Evolutionary conservation across 1,139 yeast species (phyloP).

Genomic region (Scheffersomyces parashehatae): DNA sequence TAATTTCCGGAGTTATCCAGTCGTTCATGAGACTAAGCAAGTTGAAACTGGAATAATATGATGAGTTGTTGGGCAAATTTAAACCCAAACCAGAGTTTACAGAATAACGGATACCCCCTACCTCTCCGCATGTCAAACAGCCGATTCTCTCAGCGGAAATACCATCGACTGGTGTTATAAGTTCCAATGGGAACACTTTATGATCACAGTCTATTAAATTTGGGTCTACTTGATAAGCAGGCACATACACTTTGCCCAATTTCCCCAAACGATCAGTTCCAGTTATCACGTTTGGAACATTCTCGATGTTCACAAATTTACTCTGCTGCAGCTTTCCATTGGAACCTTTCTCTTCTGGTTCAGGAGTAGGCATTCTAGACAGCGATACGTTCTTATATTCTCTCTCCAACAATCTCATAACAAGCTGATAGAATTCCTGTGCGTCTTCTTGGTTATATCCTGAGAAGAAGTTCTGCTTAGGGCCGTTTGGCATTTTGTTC

Average conservation of each 20-base stretch:
- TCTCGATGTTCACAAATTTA: slow-evolving; percentile 24
- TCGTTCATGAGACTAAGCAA: slow-evolving; percentile 62
- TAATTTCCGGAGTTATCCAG: slow-evolving; percentile 80
- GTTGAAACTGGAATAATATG: slow-evolving; percentile 42
- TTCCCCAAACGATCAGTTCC: slow-evolving; percentile 57
- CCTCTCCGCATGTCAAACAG: slow-evolving; percentile 86
- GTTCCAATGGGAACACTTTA: slow-evolving; percentile 52
- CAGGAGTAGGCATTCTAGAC: slow-evolving; percentile 5
- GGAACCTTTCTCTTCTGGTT: neutral
- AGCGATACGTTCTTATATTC: slow-evolving; percentile 43
- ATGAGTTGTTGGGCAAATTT: slow-evolving; percentile 49
- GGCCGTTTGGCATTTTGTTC: slow-evolving; percentile 75
- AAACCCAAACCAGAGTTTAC: slow-evolving; percentile 80
- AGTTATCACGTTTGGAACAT: slow-evolving; percentile 25
- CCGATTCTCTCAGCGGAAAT: slow-evolving; percentile 84
- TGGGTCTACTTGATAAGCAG: slow-evolving; percentile 74
- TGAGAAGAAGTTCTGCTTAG: slow-evolving; percentile 70
- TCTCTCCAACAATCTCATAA: slow-evolving; percentile 70
- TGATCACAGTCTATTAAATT: slow-evolving; percentile 42
- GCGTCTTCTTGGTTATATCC: slow-evolving; percentile 95
- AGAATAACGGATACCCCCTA: slow-evolving; percentile 85
- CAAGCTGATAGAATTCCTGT: slow-evolving; percentile 86
- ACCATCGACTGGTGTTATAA: slow-evolving; percentile 90
- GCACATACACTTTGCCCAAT: slow-evolving; percentile 65
- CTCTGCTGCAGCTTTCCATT: slow-evolving; percentile 9